phyloP scores from a whole-genome alignment of 306 rosid genomes.

The Begonia fuchsioides region DNA sequence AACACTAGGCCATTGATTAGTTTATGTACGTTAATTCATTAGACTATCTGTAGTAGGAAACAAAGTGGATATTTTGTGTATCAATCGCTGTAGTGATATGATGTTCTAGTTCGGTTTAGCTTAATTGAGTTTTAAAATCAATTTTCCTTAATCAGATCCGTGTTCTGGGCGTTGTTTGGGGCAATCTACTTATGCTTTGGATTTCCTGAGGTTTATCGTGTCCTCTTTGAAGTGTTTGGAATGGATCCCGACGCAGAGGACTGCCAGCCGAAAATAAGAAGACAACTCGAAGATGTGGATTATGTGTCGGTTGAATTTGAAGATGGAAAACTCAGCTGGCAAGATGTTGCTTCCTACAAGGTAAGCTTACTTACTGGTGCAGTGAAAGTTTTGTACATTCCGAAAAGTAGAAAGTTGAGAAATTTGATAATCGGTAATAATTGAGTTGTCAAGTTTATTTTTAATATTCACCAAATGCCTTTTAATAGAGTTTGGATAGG shows the following conservation, averaged over 20 bases:
- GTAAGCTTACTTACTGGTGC: constrained; percentile 35
- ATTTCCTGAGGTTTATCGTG: constrained; percentile 92
- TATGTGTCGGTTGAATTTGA: constrained; percentile 82
- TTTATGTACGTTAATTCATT: too few relatives aligned
- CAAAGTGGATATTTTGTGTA: too few relatives aligned
- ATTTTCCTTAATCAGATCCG: constrained; percentile 45
- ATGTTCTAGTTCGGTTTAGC: too few relatives aligned
- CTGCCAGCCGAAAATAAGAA: constrained; percentile 68
- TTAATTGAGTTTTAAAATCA: constrained; percentile 9
- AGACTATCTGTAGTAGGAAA: too few relatives aligned
- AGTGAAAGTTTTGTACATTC: too few relatives aligned
- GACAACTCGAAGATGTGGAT: constrained; percentile 95
- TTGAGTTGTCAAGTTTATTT: too few relatives aligned
- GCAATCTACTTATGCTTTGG: constrained; percentile 95
- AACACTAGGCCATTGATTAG: too few relatives aligned
- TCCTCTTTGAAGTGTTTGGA: constrained; percentile 95
- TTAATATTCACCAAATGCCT: too few relatives aligned
- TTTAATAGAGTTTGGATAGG: too few relatives aligned
- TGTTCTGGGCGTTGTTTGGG: constrained; percentile 93
- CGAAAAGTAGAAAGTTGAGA: too few relatives aligned
- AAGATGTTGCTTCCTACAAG: constrained; percentile 74
- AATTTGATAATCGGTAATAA: too few relatives aligned
- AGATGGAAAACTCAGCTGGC: constrained; percentile 74
- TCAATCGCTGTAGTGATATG: too few relatives aligned
- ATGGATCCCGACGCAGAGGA: constrained; percentile 87